Base-by-base conservation (phyloP, 2,329 filamentous ascomycete genomes). In the Botryotinia narcissicola region DNA sequence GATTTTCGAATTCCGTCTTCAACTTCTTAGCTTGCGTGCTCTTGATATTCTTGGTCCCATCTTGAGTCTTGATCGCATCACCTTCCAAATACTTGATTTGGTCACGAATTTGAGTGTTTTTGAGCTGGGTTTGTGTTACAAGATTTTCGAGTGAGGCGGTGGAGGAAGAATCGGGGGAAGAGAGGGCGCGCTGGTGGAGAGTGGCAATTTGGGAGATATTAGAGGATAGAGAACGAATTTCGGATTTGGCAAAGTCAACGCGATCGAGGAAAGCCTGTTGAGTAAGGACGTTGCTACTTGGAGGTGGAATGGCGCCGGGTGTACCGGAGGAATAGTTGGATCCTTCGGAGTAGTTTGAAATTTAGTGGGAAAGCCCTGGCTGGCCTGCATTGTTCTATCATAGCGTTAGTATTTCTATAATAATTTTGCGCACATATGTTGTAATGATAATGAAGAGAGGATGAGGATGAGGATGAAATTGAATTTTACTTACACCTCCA, bases 41-140 rank as follows among this genome's bases (percentile, higher is more conserved):
- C 85, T 95, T 95, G 77, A 91, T 86, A 74, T 83, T 84, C 82
- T 90, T 91, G 76, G 86, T 86, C 72, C 85, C 84, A 81, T 89
- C 88, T 48, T 84, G 82, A 32, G 91, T 92, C 81, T 89, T 89
- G 81, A 86, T 85, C 63, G 90, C 88, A 81, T 95, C 93, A 75
- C 84, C 85, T 83, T 94, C 92, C 72, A 95, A 86, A 77, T 87
- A 88, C 82, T 92, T 93, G 85, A 95, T 92, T 83, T 93, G 90
- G 80, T 93, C 90, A 81, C 92, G 91, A 85, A 95, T 93, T 76
- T 88, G 86, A n/a, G 88, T 90, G 83, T 93, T 94, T 79, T 91
- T 87, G 76, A 90, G 84, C 81, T 93, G 91, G 8, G 92, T 94
- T 78, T 93, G 86, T 63, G 90, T 85, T 73, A 93, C 88, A 71